Percentiles rank a stretch among this genome's conserved stretches.
phyloP scores from a whole-genome alignment of 2,329 filamentous ascomycete species.

The Botrytis medusae region DNA sequence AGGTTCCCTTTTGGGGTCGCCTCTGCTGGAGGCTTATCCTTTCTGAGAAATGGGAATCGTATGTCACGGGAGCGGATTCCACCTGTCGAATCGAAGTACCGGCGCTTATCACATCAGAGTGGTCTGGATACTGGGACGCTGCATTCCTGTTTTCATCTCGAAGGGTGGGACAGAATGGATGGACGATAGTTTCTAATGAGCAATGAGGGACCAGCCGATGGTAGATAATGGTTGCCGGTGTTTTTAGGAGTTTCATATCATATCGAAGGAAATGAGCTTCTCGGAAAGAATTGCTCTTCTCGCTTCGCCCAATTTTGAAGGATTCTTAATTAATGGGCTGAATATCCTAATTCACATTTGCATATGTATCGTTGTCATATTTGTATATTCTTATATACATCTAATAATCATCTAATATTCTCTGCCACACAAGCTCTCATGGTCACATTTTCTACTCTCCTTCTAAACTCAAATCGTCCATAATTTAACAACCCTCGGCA shows the following conservation, averaged over 20 bases:
- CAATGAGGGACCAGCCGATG: not conserved
- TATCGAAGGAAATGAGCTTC: not conserved
- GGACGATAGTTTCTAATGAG: not conserved
- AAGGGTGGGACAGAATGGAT: not conserved
- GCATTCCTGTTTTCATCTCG: not conserved
- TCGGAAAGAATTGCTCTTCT: not conserved
- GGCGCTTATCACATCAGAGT: not conserved
- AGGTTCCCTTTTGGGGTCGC: not conserved
- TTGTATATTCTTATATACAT: not conserved
- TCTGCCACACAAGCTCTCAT: not conserved
- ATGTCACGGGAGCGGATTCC: not conserved
- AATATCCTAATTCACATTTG: no score
- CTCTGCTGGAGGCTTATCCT: not conserved
- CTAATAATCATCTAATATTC: no score
- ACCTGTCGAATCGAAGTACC: not conserved
- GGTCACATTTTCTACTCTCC: not conserved
- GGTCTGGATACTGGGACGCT: not conserved
- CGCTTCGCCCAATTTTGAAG: not conserved
- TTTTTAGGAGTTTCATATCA: not conserved
- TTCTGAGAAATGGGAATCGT: not conserved
- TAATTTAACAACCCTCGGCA: no score
- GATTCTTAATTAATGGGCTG: not conserved
- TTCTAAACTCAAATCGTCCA: not conserved
- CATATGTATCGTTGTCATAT: not conserved
- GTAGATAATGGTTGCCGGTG: not conserved